A percentile compares a stretch with the other conserved stretches of the same genome.
Conservation (phyloP, 495 filamentous ascomycete genomes). For the Neohortaea acidophila region DNA sequence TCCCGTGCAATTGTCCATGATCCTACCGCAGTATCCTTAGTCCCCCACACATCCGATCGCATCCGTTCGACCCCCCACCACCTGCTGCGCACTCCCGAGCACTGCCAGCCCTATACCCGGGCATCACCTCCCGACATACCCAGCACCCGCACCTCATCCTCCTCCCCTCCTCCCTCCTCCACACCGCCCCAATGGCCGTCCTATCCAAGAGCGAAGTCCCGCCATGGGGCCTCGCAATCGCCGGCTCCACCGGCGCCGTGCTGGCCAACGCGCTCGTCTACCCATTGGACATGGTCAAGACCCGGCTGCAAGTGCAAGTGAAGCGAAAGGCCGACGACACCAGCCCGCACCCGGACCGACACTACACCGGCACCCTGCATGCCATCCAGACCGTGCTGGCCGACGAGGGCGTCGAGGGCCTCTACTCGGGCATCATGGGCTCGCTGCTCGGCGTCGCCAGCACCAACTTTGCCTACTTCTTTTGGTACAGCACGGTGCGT, state of each 20-base stretch:
- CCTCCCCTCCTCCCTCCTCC: conserved; percentile 1
- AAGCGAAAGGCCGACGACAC: conserved; percentile 42
- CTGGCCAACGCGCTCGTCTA: conserved; percentile 94
- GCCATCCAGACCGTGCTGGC: conserved; percentile 73
- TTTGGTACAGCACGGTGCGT: conserved; percentile 91
- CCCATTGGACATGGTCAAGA: conserved; percentile 94
- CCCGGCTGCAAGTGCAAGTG: conserved; percentile 89
- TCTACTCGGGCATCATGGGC: conserved; percentile 81
- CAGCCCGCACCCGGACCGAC: conserved; percentile 30
- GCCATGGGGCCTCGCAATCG: conserved; percentile 85
- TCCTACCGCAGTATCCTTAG: too few species aligned
- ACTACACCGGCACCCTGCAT: conserved; percentile 76
- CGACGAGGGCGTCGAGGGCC: conserved; percentile 63
- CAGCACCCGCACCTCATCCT: conserved; percentile 5
- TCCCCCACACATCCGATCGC: too few species aligned
- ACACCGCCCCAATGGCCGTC: conserved; percentile 43
- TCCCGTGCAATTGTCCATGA: too few species aligned
- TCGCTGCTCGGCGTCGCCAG: conserved; percentile 83
- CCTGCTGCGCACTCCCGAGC: too few species aligned
- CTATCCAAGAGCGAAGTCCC: conserved; percentile 71
- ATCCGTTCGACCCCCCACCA: too few species aligned
- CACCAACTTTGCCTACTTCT: conserved; percentile 99
- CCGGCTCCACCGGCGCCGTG: conserved; percentile 84
- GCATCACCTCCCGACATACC: too few species aligned
- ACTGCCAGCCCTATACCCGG: too few species aligned